These are phyloP conservation scores for Botryotinia convoluta DNA, from an alignment of 2,329 filamentous ascomycete species.

Conservation along the genomic window DNA sequence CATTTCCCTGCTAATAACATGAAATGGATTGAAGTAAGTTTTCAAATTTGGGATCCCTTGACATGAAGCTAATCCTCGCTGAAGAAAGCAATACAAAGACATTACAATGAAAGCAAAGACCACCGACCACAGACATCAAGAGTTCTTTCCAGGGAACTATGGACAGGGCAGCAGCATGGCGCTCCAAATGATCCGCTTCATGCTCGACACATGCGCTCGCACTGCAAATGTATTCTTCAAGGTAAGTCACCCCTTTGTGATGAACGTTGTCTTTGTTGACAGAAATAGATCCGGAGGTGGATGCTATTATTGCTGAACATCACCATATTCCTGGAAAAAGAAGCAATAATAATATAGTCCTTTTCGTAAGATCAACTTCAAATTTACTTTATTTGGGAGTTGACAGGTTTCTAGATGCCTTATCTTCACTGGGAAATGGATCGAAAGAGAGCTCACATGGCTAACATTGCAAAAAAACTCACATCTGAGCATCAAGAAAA, in stretches of 20 bases:
- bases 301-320: background rate
- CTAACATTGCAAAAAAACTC: background rate
- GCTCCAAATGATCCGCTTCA: background rate
- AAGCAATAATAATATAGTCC: background rate
- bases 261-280: background rate
- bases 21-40: background rate
- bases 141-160: background rate
- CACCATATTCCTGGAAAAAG: background rate
- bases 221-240: background rate
- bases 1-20: background rate
- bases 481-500: background rate
- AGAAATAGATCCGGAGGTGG: background rate
- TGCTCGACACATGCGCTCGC: background rate
- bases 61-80: background rate
- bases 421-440: background rate
- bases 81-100: background rate
- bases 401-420: background rate
- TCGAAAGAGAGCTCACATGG: background rate
- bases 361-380: background rate
- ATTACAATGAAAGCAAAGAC: background rate
- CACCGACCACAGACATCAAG: background rate
- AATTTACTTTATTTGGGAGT: accelerated
- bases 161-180: background rate
- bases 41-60: accelerated
- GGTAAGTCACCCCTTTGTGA: background rate